A percentile compares a stretch with the other conserved stretches of the same genome.
Evolutionary conservation across 805 yeast genomes (phyloP).

Genomic region (Wickerhamiella parazyma): DNA sequence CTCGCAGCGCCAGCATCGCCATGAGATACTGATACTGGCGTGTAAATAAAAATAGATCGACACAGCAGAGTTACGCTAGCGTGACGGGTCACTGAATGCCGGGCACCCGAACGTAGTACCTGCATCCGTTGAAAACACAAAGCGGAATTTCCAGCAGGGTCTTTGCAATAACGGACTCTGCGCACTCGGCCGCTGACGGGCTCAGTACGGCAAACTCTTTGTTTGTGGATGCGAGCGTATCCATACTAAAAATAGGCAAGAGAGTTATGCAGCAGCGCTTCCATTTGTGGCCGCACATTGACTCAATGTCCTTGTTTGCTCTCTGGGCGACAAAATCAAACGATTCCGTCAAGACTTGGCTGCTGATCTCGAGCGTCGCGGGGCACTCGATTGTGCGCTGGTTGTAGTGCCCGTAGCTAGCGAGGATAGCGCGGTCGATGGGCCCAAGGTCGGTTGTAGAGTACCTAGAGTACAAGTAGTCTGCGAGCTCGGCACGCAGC

Average conservation of each 20-base stretch:
- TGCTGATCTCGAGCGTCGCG: neutral
- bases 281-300: conserved; percentile 12
- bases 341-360: neutral
- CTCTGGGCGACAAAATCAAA: neutral
- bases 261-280: conserved; percentile 15
- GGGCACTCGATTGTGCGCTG: neutral
- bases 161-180: neutral
- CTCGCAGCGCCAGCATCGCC: too few species aligned
- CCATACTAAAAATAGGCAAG: conserved; percentile 12
- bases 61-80: too few species aligned
- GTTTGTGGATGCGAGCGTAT: conserved; percentile 11
- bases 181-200: neutral
- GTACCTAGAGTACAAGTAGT: neutral
- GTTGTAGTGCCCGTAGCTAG: neutral
- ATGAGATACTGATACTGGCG: too few species aligned
- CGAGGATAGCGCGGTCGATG: conserved; percentile 3
- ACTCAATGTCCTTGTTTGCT: neutral
- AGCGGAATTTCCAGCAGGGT: neutral
- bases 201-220: conserved; percentile 7
- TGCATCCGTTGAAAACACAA: conserved; percentile 6
- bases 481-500: neutral
- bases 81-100: neutral
- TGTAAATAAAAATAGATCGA: too few species aligned
- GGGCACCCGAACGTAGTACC: neutral
- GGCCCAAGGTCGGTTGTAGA: neutral